phyloP scores from a whole-genome alignment of 2,329 filamentous ascomycete species.

The Chrysoporthe puriensis region DNA sequence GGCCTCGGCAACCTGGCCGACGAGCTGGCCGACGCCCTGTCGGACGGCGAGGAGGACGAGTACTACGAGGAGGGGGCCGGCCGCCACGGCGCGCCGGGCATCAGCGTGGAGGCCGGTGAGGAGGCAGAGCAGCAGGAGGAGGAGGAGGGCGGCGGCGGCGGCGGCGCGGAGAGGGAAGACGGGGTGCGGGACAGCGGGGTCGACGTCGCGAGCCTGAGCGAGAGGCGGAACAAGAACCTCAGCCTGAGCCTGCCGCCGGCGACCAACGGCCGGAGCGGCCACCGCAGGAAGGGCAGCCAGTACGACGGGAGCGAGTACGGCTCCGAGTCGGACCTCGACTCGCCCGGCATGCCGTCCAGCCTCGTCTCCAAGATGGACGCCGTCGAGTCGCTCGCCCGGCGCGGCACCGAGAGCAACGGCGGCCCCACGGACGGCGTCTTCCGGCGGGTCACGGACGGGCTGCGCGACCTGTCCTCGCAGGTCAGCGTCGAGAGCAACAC shows the following conservation, averaged over 20 bases:
- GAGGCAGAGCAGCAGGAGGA: slow-evolving; percentile 33
- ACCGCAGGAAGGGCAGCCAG: slow-evolving; percentile 58
- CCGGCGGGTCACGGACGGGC: slow-evolving; percentile 67
- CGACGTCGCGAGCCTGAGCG: slow-evolving; percentile 42
- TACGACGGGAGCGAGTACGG: slow-evolving; percentile 79
- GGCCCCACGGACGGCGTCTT: slow-evolving; percentile 69
- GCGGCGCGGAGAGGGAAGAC: slow-evolving; percentile 32
- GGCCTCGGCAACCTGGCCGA: slow-evolving; percentile 79
- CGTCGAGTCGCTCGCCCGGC: slow-evolving; percentile 70
- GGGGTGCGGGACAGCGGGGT: slow-evolving; percentile 47
- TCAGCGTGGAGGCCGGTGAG: slow-evolving; percentile 40
- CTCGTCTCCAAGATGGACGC: slow-evolving; percentile 72
- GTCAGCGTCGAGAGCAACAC: slow-evolving; percentile 72
- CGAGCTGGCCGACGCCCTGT: slow-evolving; percentile 76
- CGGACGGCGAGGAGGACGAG: slow-evolving; percentile 60
- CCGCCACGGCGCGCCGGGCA: slow-evolving; percentile 39
- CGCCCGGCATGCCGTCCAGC: slow-evolving; percentile 67
- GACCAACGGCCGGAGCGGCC: slow-evolving; percentile 45
- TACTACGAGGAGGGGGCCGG: slow-evolving; percentile 46
- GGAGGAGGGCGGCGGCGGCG: not conserved
- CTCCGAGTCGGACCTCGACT: slow-evolving; percentile 71
- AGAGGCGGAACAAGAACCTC: slow-evolving; percentile 37
- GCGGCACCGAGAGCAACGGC: slow-evolving; percentile 68
- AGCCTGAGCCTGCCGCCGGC: slow-evolving; percentile 50
- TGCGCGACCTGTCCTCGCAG: slow-evolving; percentile 74